Base-by-base conservation (phyloP, 2,329 filamentous ascomycete species). In the Paramyrothecium sp. region DNA sequence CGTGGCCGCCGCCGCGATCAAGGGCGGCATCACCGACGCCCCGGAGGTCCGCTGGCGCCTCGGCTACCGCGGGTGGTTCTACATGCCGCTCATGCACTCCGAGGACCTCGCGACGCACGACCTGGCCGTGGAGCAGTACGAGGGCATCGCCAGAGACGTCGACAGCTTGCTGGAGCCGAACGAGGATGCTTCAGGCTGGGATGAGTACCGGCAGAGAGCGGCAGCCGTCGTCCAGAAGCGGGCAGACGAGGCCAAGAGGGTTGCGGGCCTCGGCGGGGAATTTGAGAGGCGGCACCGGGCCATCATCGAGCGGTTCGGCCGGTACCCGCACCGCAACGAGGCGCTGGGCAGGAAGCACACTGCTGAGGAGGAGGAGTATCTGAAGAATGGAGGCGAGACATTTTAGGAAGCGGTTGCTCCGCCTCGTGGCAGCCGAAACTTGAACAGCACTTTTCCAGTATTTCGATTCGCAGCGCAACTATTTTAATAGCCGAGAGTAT, bases 31-130 rank as follows among this genome's bases (percentile, higher is more conserved):
- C 59, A 62, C 69, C n/a, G 48, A 38, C 21, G 60, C 58, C 48
- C 65, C 65, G 7, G 63, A 66, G 52, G 65, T 68, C 30, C 70
- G 70, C 53, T 77, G 66, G 71, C 65, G 67, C 53, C 66, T 71
- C 56, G 65, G 66, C 22, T 76, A 78, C 50, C 76, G 81, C 2
- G 69, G 71, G 20, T 89, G 85, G 84, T 82, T 88, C 64, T 81
- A 81, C 63, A 70, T 88, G 63, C 84, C 86, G 0, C 69, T 88
- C 7, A 79, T 83, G 76, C 86, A 89, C 67, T 81, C 81, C 0
- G 85, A 88, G 65, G 70, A 79, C 21, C 54, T 78, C 1, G 64
- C 69, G 0, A 69, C 73, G 3, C 85, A 87, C 56, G 67, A 80
- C 11, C 55, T 67, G 26, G 71, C 75, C 3, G 56, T 70, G 0